Base-by-base conservation (phyloP, 805 yeast species). In the Pichia occidentalis region DNA sequence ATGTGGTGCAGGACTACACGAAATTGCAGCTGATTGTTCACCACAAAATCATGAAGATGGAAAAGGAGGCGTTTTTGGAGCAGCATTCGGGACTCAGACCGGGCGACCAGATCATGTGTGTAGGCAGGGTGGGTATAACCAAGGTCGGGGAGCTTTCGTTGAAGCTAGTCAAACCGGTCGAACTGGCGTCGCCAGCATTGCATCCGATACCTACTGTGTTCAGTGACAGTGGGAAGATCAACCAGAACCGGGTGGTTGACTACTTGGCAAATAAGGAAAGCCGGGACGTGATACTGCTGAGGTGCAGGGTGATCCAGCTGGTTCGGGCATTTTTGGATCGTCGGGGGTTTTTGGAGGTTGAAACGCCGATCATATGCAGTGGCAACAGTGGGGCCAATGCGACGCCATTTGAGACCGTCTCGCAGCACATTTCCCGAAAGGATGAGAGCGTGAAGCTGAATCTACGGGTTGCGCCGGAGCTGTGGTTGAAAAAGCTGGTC, bases 391-490 rank as follows among this genome's bases (percentile, higher is more conserved):
- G 98, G 2, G 98, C 99, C 5, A 77, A 79, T 50, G 97, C 98
- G 0, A 71, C 72, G n/a, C 95, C 97, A 0, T 92, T 92, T 49
- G 52, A 52, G 1, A 86, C 97, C 0, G 36, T 46, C 2, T 52
- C 60, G 12, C 46, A 35, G 2, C 69, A 68, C 21, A 37, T 67
- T 40, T 51, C 60, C 19, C 63, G 61, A 14, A 44, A 44, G 2
- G 52, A 48, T 3, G 49, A 43, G 29, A 47, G 42, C 25, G 53
- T 40, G 9, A 40, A 44, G 8, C 59, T 86, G 7, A 79, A 74
- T 38, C 58, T 92, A 31, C 64, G 98, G 29, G 90, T 92, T 2
- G 97, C 98, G 0, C 98, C 98, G 0, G 98, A 90, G 53, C 62
- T 92, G 26, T 92, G 96, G 96, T 69, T 92, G 39, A 92, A 92